Conservation (phyloP, 208 protist genomes). For the Leishmania tarentolae region DNA sequence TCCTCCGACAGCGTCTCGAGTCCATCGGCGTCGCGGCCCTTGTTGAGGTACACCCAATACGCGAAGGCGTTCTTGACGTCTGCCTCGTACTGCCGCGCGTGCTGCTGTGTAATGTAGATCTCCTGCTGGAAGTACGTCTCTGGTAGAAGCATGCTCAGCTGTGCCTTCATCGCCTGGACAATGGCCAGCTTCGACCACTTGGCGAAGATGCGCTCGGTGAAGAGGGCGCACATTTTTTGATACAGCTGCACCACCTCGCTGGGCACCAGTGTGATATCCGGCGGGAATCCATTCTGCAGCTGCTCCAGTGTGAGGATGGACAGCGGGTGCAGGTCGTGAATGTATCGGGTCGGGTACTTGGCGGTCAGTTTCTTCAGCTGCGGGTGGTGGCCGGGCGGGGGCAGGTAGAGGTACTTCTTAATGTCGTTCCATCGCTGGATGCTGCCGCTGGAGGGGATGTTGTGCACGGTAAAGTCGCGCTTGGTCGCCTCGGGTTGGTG, state of each 20-base stretch:
- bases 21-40: constrained; percentile 41
- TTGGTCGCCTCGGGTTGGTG: constrained; percentile 24
- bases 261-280: constrained; percentile 88
- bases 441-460: constrained; percentile 66
- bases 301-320: constrained; percentile 86
- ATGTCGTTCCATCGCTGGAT: constrained; percentile 94
- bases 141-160: constrained; percentile 60
- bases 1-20: constrained; percentile 39
- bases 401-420: constrained; percentile 90
- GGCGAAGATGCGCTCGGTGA: constrained; percentile 41
- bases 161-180: constrained; percentile 45
- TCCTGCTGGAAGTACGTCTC: constrained; percentile 82
- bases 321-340: constrained; percentile 86
- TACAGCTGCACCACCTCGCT: constrained; percentile 89
- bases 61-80: constrained; percentile 84
- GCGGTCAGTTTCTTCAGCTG: constrained; percentile 72
- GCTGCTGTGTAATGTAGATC: constrained; percentile 84
- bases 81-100: constrained; percentile 82
- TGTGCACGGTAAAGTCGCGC: constrained; percentile 79
- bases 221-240: constrained; percentile 62
- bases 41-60: constrained; percentile 75
- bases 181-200: constrained; percentile 51
- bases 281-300: constrained; percentile 81
- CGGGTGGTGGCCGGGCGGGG: constrained; percentile 52
- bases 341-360: constrained; percentile 62